phyloP scores from a whole-genome alignment of 78 protist genomes.

The Creolimax fragrantissima region DNA sequence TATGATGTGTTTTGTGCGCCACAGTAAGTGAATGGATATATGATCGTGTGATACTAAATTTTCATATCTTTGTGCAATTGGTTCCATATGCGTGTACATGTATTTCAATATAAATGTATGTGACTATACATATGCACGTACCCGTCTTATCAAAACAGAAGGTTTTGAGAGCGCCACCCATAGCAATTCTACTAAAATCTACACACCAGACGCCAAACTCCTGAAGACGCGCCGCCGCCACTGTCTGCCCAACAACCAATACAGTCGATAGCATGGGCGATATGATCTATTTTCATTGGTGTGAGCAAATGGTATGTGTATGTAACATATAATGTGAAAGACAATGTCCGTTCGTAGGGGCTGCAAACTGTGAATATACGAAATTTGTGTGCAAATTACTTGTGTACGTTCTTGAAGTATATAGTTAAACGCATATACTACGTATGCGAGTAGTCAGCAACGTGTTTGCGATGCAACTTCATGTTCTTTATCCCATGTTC shows the following conservation, averaged over 20 bases:
- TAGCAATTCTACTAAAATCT: conserved; percentile 16
- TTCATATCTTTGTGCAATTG: neutral
- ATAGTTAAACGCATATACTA: no score
- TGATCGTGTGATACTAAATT: neutral
- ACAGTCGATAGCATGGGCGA: conserved; percentile 24
- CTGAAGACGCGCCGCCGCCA: conserved; percentile 10
- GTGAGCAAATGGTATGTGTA: no score
- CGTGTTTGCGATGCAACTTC: no score
- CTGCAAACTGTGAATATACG: no score
- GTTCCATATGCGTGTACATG: neutral
- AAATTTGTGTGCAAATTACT: no score
- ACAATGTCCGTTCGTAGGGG: no score
- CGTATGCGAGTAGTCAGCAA: no score
- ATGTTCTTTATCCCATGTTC: no score
- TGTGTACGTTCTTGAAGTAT: no score
- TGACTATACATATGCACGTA: conserved; percentile 29
- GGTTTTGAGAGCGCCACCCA: conserved; percentile 58
- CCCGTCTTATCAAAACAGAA: conserved; percentile 92
- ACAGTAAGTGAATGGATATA: neutral
- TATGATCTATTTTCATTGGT: neutral
- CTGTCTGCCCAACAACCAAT: conserved; percentile 18
- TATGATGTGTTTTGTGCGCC: neutral
- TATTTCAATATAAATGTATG: neutral
- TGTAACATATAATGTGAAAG: no score
- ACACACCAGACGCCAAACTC: conserved; percentile 16